Evolutionary conservation across 768 basidiomycete species (phyloP), one percentile per base, ranked within the genome.

Genomic region (Pholiota conissans): DNA sequence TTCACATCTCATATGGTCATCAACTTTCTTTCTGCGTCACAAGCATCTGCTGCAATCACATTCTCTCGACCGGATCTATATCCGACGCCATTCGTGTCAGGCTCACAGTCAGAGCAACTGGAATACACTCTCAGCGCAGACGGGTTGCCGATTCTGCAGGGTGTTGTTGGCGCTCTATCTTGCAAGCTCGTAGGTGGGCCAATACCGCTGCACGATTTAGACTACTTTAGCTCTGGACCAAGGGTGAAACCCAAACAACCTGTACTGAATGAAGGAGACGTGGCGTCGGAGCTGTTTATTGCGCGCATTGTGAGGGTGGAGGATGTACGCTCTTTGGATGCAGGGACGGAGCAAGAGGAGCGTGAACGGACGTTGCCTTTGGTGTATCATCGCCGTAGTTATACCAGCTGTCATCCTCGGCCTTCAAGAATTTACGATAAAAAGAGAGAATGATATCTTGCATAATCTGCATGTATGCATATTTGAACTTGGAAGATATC

Each of bases 21-120:
- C 57, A 94, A 94, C 71, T 74, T 96, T 47, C 84, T 97, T 47
- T 87, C 90, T 0, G 82, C 86, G 0, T 66, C 76, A 2, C 91
- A 94, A 67, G 76, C 83, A 3, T 64, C 76, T 29, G 66, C 84
- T 14, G 93, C 93, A 0, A 66, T 83, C 24, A 74, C 75, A 27
- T 95, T 96, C 67, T 90, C 95, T 0, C 74, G 87, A 49, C 84
- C 89, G 9, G 88, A 90, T 66, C 70, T 89, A 8, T 68, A 89
- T 58, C 84, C 87, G 0, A 71, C 74, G 3, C 89, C 90, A 3
- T 91, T 86, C 64, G 56, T 69, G 2, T 56, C 64, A 7, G 48
- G 61, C 22, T 55, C 56, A 14, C 28, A 32, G 13, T 28, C 52
- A 29, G 30, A 54, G n/a, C 63, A 66, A 13, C 65, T 76, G 8